Evolutionary conservation across 169 alveolate genomes (phyloP), one percentile per base, ranked within the genome.

Genomic region (Plasmodium cynomolgi): DNA sequence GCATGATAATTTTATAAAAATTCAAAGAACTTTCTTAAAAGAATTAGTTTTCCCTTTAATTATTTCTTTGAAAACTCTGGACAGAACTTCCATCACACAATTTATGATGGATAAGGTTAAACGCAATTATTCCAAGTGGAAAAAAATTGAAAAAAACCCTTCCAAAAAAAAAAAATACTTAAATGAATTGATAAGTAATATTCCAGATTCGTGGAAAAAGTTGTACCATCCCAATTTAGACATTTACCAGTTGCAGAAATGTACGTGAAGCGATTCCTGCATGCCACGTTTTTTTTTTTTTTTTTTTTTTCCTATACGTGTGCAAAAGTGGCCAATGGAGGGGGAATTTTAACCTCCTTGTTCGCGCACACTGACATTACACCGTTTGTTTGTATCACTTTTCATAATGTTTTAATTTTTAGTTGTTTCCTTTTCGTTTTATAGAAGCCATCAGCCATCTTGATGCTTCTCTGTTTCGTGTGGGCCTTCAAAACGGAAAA

Each of bases 1-100:
- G 80, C 98, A 99, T 80, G 97, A 97, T 81, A 97, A 97, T 72
- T 97, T 98, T 23, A 98, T 99, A 68, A 97, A 97, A 75, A 96
- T 99, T 5, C 99, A 99, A 91, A 97, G 97, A 33, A 98, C 99
- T 17, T 99, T 99, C 94, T 94, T 99, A 74, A 95, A 94, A 50
- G 94, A 90, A 80, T 71, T 90, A 68, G 94, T 79, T 29, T 80
- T 41, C 54, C 94, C 94, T 20, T 81, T 90, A 62, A 68, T 90
- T 23, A 90, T 3, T 62, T 90, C 84, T 33, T 79, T 90, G 15
- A 81, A 90, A 81, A 90, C 83, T 62, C 75, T 90, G 37, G 94
- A 90, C 77, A 79, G 71, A 20, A 90, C 79, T 29, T 33, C 93
- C 39, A 86, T 86, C 62, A 75, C 88, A 26, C 90, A 90, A 81